A percentile compares a stretch with the other conserved stretches of the same genome.
These are phyloP conservation scores for Phaeosphaeria sp. DNA, from an alignment of 2,329 filamentous ascomycete species.

Conservation along the genomic window DNA sequence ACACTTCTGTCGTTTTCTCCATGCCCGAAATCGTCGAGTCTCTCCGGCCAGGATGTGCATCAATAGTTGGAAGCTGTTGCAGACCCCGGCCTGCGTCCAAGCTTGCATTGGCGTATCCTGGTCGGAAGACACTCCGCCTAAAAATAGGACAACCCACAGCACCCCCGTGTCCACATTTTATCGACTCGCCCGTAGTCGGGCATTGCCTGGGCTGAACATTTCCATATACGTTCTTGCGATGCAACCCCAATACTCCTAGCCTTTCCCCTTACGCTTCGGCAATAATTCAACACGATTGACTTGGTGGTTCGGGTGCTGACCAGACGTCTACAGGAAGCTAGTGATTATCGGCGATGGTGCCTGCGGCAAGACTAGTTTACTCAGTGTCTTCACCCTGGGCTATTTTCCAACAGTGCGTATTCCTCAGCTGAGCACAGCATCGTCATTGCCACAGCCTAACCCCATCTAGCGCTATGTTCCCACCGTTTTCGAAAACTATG, in stretches of 20 bases:
- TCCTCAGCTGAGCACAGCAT: constrained; percentile 15
- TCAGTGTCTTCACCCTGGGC: constrained; percentile 96
- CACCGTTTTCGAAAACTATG: constrained; percentile 99
- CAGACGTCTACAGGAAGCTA: constrained; percentile 71
- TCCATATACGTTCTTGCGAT: constrained; percentile 11
- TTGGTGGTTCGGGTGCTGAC: constrained; percentile 29
- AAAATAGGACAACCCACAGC: constrained; percentile 44
- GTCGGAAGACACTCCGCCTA: constrained; percentile 43
- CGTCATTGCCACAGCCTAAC: constrained; percentile 28
- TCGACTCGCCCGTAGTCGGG: constrained; percentile 36
- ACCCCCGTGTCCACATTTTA: constrained; percentile 42
- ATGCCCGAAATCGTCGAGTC: background rate
- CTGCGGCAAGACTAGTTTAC: constrained; percentile 95
- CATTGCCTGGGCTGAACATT: constrained; percentile 18
- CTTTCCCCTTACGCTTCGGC: constrained; percentile 9
- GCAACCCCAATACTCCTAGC: constrained; percentile 7
- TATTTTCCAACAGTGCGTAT: constrained; percentile 93
- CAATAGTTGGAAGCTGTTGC: constrained; percentile 32
- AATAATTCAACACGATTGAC: constrained; percentile 18
- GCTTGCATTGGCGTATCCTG: constrained; percentile 47
- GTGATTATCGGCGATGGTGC: constrained; percentile 98
- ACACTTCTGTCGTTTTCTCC: background rate
- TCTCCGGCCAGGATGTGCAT: constrained; percentile 17
- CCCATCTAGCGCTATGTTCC: constrained; percentile 58
- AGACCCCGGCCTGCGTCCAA: constrained; percentile 40